A percentile compares a stretch with the other conserved stretches of the same genome.
Evolutionary conservation across 2,329 filamentous ascomycete genomes (phyloP).

Genomic region (Tolypocladium capitatum): DNA sequence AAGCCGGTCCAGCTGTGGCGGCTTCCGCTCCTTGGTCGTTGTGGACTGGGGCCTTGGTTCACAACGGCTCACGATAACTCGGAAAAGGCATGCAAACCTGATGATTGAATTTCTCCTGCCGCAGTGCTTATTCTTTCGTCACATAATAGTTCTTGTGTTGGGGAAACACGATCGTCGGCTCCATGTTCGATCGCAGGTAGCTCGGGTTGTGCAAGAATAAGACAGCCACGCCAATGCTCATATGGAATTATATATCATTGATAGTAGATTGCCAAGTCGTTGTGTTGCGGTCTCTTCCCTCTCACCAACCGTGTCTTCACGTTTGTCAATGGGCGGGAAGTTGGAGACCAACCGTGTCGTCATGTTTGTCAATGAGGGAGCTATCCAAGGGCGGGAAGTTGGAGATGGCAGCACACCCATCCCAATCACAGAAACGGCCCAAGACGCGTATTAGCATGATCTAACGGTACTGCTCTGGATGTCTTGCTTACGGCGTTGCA

Average conservation of each 20-base stretch:
- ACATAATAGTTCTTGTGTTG: too few species aligned
- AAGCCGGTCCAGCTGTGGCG: background rate
- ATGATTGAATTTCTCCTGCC: too few species aligned
- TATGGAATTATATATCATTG: too few species aligned
- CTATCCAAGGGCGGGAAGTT: conserved; percentile 28
- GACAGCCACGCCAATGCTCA: background rate
- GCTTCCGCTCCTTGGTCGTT: background rate
- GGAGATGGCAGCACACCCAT: conserved; percentile 27
- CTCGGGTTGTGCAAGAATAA: too few species aligned
- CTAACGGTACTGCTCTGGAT: background rate
- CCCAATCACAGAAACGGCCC: conserved; percentile 37
- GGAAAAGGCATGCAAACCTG: background rate
- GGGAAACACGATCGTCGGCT: too few species aligned
- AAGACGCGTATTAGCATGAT: conserved; percentile 4
- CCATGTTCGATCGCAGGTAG: too few species aligned
- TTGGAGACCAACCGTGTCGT: conserved; percentile 20
- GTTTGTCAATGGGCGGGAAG: conserved; percentile 24
- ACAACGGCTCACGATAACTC: background rate
- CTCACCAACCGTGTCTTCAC: background rate
- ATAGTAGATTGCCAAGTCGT: background rate
- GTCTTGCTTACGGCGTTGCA: conserved; percentile 44
- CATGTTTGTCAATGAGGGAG: conserved; percentile 15
- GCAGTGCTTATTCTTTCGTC: too few species aligned
- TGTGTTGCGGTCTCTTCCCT: background rate
- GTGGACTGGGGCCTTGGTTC: background rate